phyloP scores from a whole-genome alignment of 176 grass and related monocot species.

The Hsuehochloa calcarea region DNA sequence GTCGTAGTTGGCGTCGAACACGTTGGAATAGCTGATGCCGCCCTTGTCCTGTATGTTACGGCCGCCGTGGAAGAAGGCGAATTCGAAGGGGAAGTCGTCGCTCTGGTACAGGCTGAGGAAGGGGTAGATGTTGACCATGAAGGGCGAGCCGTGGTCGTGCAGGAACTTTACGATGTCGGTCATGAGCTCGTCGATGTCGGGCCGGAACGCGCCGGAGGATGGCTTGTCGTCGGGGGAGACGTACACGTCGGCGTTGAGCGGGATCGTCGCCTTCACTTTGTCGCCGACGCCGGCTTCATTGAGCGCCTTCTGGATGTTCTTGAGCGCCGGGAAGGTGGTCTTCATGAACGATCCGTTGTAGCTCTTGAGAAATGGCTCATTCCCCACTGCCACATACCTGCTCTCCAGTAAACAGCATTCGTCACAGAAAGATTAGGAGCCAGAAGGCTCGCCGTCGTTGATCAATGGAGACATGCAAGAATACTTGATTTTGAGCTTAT shows the following conservation, averaged over 20 bases:
- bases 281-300: constrained; percentile 53
- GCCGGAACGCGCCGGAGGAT: constrained; percentile 55
- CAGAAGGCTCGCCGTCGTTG: too few species aligned
- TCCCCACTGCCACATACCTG: constrained; percentile 86
- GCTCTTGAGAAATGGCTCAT: constrained; percentile 70
- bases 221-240: constrained; percentile 58
- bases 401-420: background rate
- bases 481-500: constrained; percentile 67
- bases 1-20: constrained; percentile 87
- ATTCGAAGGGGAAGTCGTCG: constrained; percentile 65
- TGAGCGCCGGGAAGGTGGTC: constrained; percentile 63
- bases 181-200: constrained; percentile 70
- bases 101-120: constrained; percentile 79
- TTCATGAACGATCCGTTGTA: constrained; percentile 74
- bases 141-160: constrained; percentile 52
- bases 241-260: constrained; percentile 81
- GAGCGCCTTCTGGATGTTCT: constrained; percentile 83
- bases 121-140: constrained; percentile 89
- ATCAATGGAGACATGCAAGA: background rate
- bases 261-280: constrained; percentile 58
- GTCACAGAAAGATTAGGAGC: background rate
- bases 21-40: constrained; percentile 65
- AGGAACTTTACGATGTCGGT: constrained; percentile 65
- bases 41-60: constrained; percentile 60
- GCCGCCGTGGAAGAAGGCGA: constrained; percentile 72